Percentiles rank a stretch among this genome's conserved stretches.
phyloP scores from a whole-genome alignment of 192 early-diverging fungal species.

The Chytriomyces sp. region DNA sequence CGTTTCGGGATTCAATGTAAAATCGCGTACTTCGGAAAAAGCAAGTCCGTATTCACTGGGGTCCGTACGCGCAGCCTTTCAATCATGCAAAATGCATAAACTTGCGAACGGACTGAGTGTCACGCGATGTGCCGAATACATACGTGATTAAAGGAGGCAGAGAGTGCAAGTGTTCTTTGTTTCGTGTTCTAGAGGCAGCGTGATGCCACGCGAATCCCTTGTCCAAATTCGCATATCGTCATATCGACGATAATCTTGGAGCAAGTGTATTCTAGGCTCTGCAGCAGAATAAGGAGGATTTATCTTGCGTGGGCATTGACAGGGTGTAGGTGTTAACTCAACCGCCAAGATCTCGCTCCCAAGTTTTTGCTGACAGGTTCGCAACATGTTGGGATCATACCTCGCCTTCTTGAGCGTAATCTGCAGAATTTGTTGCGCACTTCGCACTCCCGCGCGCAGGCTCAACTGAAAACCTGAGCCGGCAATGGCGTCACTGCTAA shows the following conservation, averaged over 20 bases:
- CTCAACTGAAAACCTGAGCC: slow-evolving; percentile 45
- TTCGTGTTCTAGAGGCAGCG: slow-evolving; percentile 57
- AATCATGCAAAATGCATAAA: neutral
- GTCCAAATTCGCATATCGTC: slow-evolving; percentile 61
- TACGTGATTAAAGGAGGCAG: slow-evolving; percentile 61
- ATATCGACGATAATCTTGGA: slow-evolving; percentile 65
- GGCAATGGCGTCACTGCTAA: neutral
- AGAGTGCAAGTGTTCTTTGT: slow-evolving; percentile 54
- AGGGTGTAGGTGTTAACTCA: slow-evolving; percentile 37
- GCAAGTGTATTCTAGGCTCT: slow-evolving; percentile 56
- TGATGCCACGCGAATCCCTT: slow-evolving; percentile 58
- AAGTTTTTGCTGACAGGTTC: slow-evolving; percentile 43
- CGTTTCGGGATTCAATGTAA: too few species aligned
- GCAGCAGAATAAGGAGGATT: slow-evolving; percentile 1
- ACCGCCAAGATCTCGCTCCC: slow-evolving; percentile 59
- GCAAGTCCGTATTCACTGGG: too few species aligned
- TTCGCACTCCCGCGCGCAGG: slow-evolving; percentile 31
- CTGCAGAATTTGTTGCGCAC: slow-evolving; percentile 48
- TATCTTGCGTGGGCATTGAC: neutral
- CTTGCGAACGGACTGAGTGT: neutral
- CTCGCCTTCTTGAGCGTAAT: slow-evolving; percentile 51
- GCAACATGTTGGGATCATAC: slow-evolving; percentile 55
- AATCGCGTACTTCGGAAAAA: too few species aligned
- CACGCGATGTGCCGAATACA: neutral
- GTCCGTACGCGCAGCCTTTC: neutral